Conservation (phyloP, 2,329 filamentous ascomycete genomes). For the Thermothelomyces thermophilus region DNA sequence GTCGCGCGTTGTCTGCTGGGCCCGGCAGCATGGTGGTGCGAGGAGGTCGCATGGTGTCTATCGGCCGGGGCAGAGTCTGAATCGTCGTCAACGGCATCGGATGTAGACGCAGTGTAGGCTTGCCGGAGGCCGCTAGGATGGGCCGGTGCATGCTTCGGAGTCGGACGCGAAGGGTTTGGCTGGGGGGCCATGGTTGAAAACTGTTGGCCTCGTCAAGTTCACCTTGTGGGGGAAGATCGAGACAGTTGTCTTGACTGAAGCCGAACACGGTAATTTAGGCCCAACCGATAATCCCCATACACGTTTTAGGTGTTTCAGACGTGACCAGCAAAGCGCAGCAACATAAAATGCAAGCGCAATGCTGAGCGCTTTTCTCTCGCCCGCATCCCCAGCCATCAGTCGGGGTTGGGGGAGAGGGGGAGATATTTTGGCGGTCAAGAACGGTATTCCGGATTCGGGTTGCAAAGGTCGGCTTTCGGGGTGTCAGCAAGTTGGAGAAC, state of each 20-base stretch:
- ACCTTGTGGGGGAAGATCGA: not conserved
- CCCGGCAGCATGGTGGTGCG: conserved; percentile 21
- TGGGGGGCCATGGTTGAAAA: conserved; percentile 18
- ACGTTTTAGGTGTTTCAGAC: not conserved
- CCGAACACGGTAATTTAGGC: too few relatives aligned
- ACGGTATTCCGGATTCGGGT: not conserved
- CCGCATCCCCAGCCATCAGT: conserved; percentile 5
- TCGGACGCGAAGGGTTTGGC: conserved; percentile 6
- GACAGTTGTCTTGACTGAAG: not conserved
- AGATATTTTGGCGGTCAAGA: not conserved
- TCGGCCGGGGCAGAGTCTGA: conserved; percentile 12
- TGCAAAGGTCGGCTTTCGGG: not conserved
- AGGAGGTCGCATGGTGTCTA: conserved; percentile 14
- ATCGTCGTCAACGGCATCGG: conserved; percentile 13
- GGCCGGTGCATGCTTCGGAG: conserved; percentile 34
- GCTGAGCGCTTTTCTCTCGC: not conserved
- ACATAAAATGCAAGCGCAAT: conserved; percentile 2
- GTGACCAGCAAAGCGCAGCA: not conserved
- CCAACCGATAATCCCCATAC: too few relatives aligned
- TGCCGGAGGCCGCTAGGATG: conserved; percentile 43
- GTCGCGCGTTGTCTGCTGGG: conserved; percentile 26
- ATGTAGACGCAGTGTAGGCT: conserved; percentile 32
- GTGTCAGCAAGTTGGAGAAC: too few relatives aligned
- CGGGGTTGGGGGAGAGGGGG: too few relatives aligned
- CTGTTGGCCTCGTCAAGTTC: not conserved